Conservation (phyloP, 352 stramenopile genomes). For the Pythium brachiatum region DNA sequence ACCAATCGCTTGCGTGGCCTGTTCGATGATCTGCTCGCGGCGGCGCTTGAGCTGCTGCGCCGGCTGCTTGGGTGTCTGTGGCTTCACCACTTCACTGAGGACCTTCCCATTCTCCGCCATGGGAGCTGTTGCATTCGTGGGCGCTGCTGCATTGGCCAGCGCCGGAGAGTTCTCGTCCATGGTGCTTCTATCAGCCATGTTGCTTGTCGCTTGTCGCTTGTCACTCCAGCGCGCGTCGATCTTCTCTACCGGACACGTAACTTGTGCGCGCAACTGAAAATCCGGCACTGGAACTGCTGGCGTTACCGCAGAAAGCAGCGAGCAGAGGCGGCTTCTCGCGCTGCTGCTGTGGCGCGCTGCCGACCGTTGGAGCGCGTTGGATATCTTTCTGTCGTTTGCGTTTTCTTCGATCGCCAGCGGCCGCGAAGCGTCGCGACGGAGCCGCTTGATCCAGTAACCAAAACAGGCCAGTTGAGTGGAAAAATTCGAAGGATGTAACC, state of each 20-base stretch:
- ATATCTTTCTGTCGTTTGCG: constrained; percentile 3
- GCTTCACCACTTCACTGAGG: background rate
- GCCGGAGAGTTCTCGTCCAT: constrained; percentile 17
- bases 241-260: constrained; percentile 16
- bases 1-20: constrained; percentile 17
- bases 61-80: background rate
- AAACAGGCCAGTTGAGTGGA: too few relatives aligned
- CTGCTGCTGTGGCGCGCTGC: background rate
- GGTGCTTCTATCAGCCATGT: constrained; percentile 1
- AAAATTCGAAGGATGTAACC: background rate
- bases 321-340: background rate
- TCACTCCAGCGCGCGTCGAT: constrained; percentile 8
- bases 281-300: constrained; percentile 24
- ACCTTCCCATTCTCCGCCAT: background rate
- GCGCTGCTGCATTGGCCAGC: constrained; percentile 3
- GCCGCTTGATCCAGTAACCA: too few relatives aligned
- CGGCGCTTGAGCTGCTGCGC: constrained; percentile 13
- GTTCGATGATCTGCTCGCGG: constrained; percentile 24
- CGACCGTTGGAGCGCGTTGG: background rate
- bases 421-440: constrained; percentile 3
- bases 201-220: constrained; percentile 7
- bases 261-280: constrained; percentile 19
- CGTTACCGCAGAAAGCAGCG: constrained; percentile 16
- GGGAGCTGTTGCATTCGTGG: background rate
- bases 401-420: constrained; percentile 1